A percentile compares a stretch with the other conserved stretches of the same genome.
These are phyloP conservation scores for Colletotrichum sp. DNA, from an alignment of 2,329 filamentous ascomycete species.

Conservation along the genomic window DNA sequence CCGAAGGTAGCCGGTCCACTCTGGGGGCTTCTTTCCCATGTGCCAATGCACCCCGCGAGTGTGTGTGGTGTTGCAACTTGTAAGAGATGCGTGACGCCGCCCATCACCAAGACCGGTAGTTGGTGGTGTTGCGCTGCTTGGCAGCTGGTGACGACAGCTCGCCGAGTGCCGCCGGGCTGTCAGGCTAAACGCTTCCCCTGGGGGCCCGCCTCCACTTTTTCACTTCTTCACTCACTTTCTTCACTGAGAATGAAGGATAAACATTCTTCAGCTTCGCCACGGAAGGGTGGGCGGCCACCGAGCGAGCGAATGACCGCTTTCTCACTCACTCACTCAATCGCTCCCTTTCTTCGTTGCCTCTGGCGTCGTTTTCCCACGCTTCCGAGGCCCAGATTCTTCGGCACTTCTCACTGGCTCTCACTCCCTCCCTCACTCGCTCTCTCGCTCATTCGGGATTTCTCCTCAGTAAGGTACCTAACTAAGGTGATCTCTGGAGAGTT, in stretches of 20 bases:
- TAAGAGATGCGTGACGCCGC: neutral
- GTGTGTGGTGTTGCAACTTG: neutral
- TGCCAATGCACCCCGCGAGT: neutral
- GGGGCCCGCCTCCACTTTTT: neutral
- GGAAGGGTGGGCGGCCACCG: neutral
- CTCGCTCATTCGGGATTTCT: neutral
- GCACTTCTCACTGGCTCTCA: slow-evolving; percentile 3
- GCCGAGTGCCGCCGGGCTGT: neutral
- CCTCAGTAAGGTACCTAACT: neutral
- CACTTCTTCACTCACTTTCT: neutral
- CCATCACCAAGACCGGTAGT: slow-evolving; percentile 5
- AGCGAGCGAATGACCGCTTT: neutral
- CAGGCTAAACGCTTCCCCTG: slow-evolving; percentile 10
- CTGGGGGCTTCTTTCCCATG: slow-evolving; percentile 3
- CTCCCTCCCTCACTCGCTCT: neutral
- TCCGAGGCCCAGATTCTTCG: neutral
- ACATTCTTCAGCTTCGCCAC: slow-evolving; percentile 8
- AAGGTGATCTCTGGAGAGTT: slow-evolving; percentile 16
- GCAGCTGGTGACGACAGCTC: neutral
- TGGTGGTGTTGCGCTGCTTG: neutral
- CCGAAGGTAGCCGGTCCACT: slow-evolving; percentile 12
- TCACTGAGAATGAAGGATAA: neutral
- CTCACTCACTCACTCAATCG: neutral
- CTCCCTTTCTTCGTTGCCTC: neutral
- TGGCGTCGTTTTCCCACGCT: neutral